Base-by-base conservation (phyloP, 306 rosid genomes). In the Rosa rugosa region DNA sequence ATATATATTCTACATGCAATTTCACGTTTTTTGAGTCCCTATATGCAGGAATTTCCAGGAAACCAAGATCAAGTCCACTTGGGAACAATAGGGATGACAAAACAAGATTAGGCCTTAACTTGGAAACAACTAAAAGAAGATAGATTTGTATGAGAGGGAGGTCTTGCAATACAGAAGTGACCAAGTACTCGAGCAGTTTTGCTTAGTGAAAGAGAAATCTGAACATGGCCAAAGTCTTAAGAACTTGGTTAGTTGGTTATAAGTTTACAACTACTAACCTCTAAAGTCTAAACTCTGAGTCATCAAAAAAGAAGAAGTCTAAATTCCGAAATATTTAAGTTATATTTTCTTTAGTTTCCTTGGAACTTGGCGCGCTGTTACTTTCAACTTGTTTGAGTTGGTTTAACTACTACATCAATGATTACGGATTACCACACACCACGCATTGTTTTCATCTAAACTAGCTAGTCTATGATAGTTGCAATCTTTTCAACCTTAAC, bases 381-480 rank as follows among this genome's bases (percentile, higher is more conserved):
- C 31, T 20, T 46, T 78, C 53, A 36, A 56, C 1, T 67, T 23
- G 67, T 77, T 54, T 44, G 40, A 46, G 69, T 11, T 78, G 77
- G 71, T 78, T 27, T 50, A 59, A 70, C 81, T 42, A 59, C 80
- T 76, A 20, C 79, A 42, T 42, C 11, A 44, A 75, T 73, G 25
- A 73, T 51, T 25, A 53, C 57, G 54, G 25, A 73, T 51, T 25
- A 53, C 57, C 13, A 50, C 76, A 23, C 5, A 42, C 36, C 10
- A 8, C 66, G 8, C 16, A 20, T 51, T 72, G 47, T 46, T 70
- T 23, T 13, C 22, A 23, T 47, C 59, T 71, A 27, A 71, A 46
- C 11, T 64, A 14, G 22, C 42, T 47, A 71, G 60, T 71, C 59
- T 44, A 18, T 41, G 40, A 42, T 54, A 7, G 45, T 49, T 71